Evolutionary conservation across 176 grass and related monocot species (phyloP).

Genomic region (Elymus sibiricus): DNA sequence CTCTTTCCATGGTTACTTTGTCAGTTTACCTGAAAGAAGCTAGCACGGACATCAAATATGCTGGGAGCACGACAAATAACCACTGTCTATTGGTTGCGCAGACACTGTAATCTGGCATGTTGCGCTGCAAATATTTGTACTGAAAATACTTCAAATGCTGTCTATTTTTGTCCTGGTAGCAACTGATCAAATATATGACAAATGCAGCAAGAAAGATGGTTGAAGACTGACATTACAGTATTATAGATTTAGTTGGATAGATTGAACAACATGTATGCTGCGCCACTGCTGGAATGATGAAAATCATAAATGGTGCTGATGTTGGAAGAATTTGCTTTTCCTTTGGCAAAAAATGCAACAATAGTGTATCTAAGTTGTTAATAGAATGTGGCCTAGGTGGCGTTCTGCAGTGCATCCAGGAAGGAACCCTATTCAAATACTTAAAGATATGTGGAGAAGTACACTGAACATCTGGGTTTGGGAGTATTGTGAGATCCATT

Average conservation of each 20-base stretch:
- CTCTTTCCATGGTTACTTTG: not conserved
- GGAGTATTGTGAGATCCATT: not conserved
- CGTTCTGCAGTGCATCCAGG: not conserved
- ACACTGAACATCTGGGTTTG: not conserved
- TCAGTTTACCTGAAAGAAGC: not conserved
- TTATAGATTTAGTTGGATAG: not conserved
- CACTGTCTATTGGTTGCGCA: not conserved
- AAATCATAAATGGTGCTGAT: not conserved
- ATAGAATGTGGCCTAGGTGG: not conserved
- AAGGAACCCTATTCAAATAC: not conserved
- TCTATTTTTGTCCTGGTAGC: not conserved
- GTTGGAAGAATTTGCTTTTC: not conserved
- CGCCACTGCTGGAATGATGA: not conserved
- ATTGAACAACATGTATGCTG: not conserved
- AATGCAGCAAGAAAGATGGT: not conserved
- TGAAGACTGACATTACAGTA: not conserved
- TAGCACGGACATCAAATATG: not conserved
- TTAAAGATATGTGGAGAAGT: not conserved
- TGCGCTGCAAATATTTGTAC: constrained; percentile 2
- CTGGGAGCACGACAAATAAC: not conserved
- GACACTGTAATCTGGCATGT: not conserved
- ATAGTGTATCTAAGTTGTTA: not conserved
- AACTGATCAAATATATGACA: not conserved
- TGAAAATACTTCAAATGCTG: not conserved
- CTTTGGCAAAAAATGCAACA: not conserved